Evolutionary conservation across 2,329 filamentous ascomycete species (phyloP).

Genomic region (Fusarium aywerte): DNA sequence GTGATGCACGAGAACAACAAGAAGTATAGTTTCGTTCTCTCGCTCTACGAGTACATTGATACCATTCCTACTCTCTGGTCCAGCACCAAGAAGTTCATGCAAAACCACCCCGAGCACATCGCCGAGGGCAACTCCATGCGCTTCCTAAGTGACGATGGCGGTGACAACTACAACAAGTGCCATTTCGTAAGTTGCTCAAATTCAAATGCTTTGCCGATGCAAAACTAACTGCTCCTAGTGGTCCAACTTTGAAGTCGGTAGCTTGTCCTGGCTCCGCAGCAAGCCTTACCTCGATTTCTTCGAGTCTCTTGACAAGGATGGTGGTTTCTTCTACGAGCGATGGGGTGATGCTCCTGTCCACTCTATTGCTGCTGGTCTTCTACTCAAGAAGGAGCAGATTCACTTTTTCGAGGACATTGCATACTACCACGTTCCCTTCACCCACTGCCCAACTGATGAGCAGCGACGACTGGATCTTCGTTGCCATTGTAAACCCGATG

Average conservation of each 20-base stretch:
- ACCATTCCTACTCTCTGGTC: constrained; percentile 98
- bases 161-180: constrained; percentile 94
- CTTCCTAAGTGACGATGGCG: constrained; percentile 91
- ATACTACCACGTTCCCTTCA: constrained; percentile 98
- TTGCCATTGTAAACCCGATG: constrained; percentile 93
- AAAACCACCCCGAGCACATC: constrained; percentile 89
- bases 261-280: constrained; percentile 91
- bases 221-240: constrained; percentile 67
- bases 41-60: constrained; percentile 94
- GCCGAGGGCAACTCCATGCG: constrained; percentile 84
- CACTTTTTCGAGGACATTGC: constrained; percentile 99
- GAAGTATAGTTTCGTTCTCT: constrained; percentile 97
- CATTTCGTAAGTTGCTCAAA: constrained; percentile 81
- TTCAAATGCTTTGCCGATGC: not conserved
- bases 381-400: constrained; percentile 91
- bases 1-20: constrained; percentile 96
- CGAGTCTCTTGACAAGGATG: constrained; percentile 84
- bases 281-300: constrained; percentile 93
- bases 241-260: constrained; percentile 99
- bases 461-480: constrained; percentile 84
- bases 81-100: constrained; percentile 93
- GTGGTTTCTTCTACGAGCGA: constrained; percentile 98
- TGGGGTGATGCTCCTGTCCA: constrained; percentile 98
- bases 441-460: constrained; percentile 94
- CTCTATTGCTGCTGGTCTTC: constrained; percentile 89